A percentile compares a stretch with the other conserved stretches of the same genome.
Conservation (phyloP, 495 filamentous ascomycete species). For the Gamarada debralockiae region DNA sequence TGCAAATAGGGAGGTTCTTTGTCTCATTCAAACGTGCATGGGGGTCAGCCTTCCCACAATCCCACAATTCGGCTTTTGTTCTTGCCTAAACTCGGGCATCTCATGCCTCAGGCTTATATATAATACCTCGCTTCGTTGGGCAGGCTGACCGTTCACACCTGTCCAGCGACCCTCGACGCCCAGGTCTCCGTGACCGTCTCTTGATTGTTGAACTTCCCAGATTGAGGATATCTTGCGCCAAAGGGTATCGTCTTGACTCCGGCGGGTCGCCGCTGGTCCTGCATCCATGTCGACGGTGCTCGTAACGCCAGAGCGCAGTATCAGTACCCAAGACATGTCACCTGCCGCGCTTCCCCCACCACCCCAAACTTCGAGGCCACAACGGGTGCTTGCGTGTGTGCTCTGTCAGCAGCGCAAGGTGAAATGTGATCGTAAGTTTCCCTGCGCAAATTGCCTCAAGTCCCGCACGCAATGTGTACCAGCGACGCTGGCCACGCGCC, state of each 20-base stretch:
- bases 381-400: slow-evolving; percentile 53
- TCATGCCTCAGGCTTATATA: too few species aligned
- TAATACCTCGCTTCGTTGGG: too few species aligned
- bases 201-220: slow-evolving; percentile 1
- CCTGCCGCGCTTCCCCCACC: slow-evolving; percentile 3
- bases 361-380: slow-evolving; percentile 28
- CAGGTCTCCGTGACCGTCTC: too few species aligned
- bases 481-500: slow-evolving; percentile 53
- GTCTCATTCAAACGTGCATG: too few species aligned
- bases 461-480: slow-evolving; percentile 56
- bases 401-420: slow-evolving; percentile 64
- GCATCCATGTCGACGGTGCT: slow-evolving; percentile 7
- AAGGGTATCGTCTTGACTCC: not conserved
- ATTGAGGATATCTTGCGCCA: not conserved
- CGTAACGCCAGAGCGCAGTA: not conserved
- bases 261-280: not conserved
- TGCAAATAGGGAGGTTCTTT: too few species aligned
- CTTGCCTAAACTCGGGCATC: too few species aligned
- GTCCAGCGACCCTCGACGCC: too few species aligned
- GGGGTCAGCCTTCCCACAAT: too few species aligned
- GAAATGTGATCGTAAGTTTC: slow-evolving; percentile 60
- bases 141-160: too few species aligned
- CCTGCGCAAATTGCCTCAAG: slow-evolving; percentile 61
- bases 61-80: too few species aligned
- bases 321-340: slow-evolving; percentile 5